Percentiles rank a stretch among this genome's conserved stretches.
Evolutionary conservation across 129 eudicot genomes (phyloP).

Genomic region (Sambucus nigra): DNA sequence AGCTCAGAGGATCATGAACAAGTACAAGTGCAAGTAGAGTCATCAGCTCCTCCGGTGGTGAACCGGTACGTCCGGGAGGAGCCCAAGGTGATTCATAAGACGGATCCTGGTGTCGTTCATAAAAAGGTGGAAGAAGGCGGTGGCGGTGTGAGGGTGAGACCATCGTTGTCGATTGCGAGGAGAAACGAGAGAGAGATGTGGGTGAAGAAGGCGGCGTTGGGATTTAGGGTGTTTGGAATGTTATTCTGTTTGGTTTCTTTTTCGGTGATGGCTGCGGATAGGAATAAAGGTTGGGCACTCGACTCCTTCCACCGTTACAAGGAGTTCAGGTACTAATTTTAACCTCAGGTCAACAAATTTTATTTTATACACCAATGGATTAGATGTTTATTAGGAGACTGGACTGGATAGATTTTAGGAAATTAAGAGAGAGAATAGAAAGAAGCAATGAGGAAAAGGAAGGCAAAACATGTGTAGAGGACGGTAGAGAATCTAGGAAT

Average conservation of each 20-base stretch:
- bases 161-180: conserved; percentile 19
- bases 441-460: no score
- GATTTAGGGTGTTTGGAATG: conserved; percentile 64
- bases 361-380: no score
- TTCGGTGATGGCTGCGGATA: conserved; percentile 86
- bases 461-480: no score
- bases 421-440: no score
- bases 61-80: conserved; percentile 18
- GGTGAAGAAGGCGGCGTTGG: conserved; percentile 61
- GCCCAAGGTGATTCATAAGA: conserved; percentile 24
- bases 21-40: background rate
- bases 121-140: conserved; percentile 13
- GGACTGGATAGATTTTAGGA: no score
- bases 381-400: no score
- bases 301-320: conserved; percentile 80
- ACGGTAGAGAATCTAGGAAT: no score
- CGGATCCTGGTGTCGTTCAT: conserved; percentile 11
- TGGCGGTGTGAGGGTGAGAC: conserved; percentile 18
- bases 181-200: conserved; percentile 28
- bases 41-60: conserved; percentile 14
- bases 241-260: conserved; percentile 68
- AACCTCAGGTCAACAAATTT: no score
- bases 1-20: conserved; percentile 13
- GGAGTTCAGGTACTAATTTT: conserved; percentile 90
- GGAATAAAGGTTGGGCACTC: conserved; percentile 79